Percentiles rank a stretch among this genome's conserved stretches.
phyloP scores from a whole-genome alignment of 2,329 filamentous ascomycete species.

The Monilinia fructicola region DNA sequence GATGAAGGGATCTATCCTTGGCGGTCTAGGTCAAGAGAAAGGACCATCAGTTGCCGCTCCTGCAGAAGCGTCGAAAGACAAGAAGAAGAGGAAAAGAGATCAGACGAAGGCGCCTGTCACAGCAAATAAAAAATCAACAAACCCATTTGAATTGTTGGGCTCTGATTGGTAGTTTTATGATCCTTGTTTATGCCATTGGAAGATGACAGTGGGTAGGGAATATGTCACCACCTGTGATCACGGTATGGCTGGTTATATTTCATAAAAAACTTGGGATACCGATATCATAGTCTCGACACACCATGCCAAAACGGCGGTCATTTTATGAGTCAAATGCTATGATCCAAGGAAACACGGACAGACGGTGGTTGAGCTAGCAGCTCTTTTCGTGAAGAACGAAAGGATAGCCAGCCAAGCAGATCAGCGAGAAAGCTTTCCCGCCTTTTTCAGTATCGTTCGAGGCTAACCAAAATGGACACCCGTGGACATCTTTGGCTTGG shows the following conservation, averaged over 20 bases:
- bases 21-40: background rate
- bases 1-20: background rate
- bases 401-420: background rate
- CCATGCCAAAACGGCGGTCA: background rate
- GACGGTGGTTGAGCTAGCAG: too few species aligned
- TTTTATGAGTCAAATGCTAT: too few species aligned
- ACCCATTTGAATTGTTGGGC: slow-evolving; percentile 20
- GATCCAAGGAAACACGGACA: background rate
- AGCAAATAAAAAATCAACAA: slow-evolving; percentile 5
- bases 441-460: background rate
- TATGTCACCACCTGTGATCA: background rate
- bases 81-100: slow-evolving; percentile 31
- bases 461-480: too few species aligned
- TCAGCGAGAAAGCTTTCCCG: background rate
- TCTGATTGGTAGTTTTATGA: background rate
- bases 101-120: background rate
- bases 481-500: background rate
- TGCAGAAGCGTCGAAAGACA: slow-evolving; percentile 18
- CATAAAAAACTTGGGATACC: background rate
- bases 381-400: background rate
- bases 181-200: background rate
- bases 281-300: background rate
- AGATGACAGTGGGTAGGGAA: background rate
- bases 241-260: background rate
- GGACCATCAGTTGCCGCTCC: background rate